Evolutionary conservation across 306 rosid species (phyloP).

Genomic region (Dalbergia cultrata): DNA sequence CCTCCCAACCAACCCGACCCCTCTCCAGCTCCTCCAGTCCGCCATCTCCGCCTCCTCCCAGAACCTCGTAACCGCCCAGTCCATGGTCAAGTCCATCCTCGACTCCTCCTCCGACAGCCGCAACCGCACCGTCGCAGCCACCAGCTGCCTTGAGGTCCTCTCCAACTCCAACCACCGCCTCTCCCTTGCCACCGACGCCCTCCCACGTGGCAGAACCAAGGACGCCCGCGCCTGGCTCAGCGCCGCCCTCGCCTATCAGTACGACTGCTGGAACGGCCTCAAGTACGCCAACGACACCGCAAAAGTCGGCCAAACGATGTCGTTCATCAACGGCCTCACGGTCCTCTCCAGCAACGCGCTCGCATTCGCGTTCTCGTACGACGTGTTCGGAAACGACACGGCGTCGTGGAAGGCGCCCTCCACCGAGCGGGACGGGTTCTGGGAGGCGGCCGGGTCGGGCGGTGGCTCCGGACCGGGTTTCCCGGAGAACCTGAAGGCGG

Average conservation of each 20-base stretch:
- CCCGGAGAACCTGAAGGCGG: conserved; percentile 53
- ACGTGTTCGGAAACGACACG: conserved; percentile 58
- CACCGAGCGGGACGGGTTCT: conserved; percentile 84
- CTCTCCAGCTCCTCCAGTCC: conserved; percentile 59
- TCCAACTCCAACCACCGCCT: conserved; percentile 62
- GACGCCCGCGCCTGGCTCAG: conserved; percentile 81
- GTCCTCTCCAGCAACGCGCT: conserved; percentile 77
- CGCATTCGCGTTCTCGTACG: conserved; percentile 67
- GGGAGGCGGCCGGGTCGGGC: conserved; percentile 53
- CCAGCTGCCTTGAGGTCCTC: conserved; percentile 66
- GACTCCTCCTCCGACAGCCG: conserved; percentile 48
- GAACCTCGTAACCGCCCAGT: conserved; percentile 63
- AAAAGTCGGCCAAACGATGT: conserved; percentile 65
- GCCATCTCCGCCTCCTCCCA: conserved; percentile 58
- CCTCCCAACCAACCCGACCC: conserved; percentile 50
- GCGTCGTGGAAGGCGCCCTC: conserved; percentile 64
- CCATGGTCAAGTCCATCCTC: conserved; percentile 62
- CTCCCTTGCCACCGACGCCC: conserved; percentile 56
- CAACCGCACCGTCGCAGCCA: conserved; percentile 75
- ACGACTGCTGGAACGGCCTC: conserved; percentile 82
- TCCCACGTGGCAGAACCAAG: conserved; percentile 53
- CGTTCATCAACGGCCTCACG: conserved; percentile 57
- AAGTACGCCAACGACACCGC: conserved; percentile 85
- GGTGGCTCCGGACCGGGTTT: conserved; percentile 50
- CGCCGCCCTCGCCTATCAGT: conserved; percentile 73